Evolutionary conservation across 169 alveolate species (phyloP), one percentile per base, ranked within the genome.

Genomic region (Plasmodium berghei): DNA sequence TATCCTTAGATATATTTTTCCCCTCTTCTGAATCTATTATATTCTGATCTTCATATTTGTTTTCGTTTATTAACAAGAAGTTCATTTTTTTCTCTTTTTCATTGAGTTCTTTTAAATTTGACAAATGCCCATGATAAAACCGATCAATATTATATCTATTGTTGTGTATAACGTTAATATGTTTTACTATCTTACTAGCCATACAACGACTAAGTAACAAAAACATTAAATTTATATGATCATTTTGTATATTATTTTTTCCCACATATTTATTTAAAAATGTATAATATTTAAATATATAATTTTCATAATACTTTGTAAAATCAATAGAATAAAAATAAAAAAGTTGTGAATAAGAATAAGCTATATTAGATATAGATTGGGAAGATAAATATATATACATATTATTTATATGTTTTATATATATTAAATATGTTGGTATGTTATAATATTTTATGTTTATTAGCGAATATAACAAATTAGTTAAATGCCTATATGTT

Each of bases 401-500:
- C 85, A 83, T 83, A 46, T 48, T 83, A 46, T 40, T 83, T 52
- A 83, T 66, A 67, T 83, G 55, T 52, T 67, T 83, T 58, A 59
- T 48, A 67, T 83, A 83, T 5, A 83, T 1, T 62, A 83, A 24
- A 61, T 83, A 83, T 0, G 90, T 83, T 16, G 28, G 52, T n/a
- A 83, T 67, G 34, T 83, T 61, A 62, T 83, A 83, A 55, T 83
- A 83, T 83, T 83, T 83, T 28, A 83, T 18, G 42, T 83, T 83
- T n/a, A 66, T 22, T n/a, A 83, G 18, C 34, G 90, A 61, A 67
- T 67, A 83, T 14, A 83, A 18, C 56, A 83, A 59, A 71, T 83
- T 83, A 0, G 90, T 54, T 83, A 83, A 14, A 49, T 83, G 90
- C 34, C 90, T 56, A 46, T 56, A 83, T 34, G 90, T 83, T 67